Conservation (phyloP, 2,329 filamentous ascomycete species). For the Myriosclerotinia curreyana region DNA sequence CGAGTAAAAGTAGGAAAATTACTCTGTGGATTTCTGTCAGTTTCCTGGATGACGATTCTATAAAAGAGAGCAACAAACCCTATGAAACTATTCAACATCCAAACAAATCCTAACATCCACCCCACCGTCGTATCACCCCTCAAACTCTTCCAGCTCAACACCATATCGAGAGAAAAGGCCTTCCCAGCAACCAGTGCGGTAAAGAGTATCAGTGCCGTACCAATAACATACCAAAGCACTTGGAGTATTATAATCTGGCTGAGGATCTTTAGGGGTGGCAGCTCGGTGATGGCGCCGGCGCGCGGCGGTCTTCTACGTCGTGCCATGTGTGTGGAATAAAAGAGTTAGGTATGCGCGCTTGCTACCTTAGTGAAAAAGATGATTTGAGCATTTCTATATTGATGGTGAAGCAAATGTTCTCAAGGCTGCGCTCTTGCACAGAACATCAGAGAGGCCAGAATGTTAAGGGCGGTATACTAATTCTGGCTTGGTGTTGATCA, state of each 20-base stretch:
- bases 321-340: conserved; percentile 30
- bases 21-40: conserved; percentile 53
- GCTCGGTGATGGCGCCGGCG: conserved; percentile 63
- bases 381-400: conserved; percentile 14
- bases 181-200: conserved; percentile 64
- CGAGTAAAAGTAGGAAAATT: conserved; percentile 76
- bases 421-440: not conserved
- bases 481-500: not conserved
- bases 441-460: conserved; percentile 11
- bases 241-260: conserved; percentile 65
- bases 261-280: conserved; percentile 64
- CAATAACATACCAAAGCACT: conserved; percentile 60
- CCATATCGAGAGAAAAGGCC: conserved; percentile 54
- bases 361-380: conserved; percentile 8
- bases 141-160: conserved; percentile 62
- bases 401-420: not conserved
- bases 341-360: conserved; percentile 12
- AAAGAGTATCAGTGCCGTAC: conserved; percentile 62
- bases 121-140: conserved; percentile 66
- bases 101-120: conserved; percentile 66
- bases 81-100: conserved; percentile 63
- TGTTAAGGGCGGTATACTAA: not conserved
- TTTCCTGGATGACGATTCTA: conserved; percentile 11
- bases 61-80: conserved; percentile 49
- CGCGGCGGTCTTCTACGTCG: conserved; percentile 59